Evolutionary conservation across 1,139 yeast species (phyloP).

Genomic region (Candida smagusa): DNA sequence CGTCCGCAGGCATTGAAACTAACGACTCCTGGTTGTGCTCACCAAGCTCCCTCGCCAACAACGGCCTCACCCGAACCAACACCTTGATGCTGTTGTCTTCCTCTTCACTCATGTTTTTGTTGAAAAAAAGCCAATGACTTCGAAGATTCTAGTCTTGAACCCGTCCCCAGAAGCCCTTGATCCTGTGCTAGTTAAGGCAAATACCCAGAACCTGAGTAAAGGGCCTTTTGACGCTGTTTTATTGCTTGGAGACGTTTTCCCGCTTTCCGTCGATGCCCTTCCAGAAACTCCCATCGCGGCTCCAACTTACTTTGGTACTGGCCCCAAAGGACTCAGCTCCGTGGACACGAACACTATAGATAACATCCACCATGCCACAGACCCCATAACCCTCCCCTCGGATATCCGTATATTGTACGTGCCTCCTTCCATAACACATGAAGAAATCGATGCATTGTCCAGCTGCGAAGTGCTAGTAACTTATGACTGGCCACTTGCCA

Average conservation of each 20-base stretch:
- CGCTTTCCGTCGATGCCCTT: conserved; percentile 7
- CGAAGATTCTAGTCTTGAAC: conserved; percentile 47
- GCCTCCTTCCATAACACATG: not conserved
- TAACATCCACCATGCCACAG: not conserved
- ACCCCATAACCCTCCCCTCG: not conserved
- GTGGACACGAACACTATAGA: not conserved
- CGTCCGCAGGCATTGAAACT: conserved; percentile 30
- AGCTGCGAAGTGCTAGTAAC: conserved; percentile 35
- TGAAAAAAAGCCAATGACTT: conserved; percentile 4
- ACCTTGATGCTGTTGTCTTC: conserved; percentile 36
- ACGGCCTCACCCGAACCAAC: conserved; percentile 46
- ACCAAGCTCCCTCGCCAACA: conserved; percentile 31
- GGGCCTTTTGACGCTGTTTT: conserved; percentile 64
- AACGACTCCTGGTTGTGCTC: conserved; percentile 15
- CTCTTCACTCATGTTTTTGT: conserved; percentile 3
- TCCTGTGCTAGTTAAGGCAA: conserved; percentile 46
- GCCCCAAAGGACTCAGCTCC: conserved; percentile 13
- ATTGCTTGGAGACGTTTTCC: conserved; percentile 47
- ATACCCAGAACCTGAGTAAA: conserved; percentile 48
- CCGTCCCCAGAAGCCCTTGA: conserved; percentile 40
- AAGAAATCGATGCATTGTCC: not conserved
- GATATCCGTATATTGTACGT: not conserved
- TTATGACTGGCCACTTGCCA: conserved; percentile 56
- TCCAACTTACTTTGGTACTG: conserved; percentile 31
- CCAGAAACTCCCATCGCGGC: conserved; percentile 15